phyloP scores from a whole-genome alignment of 129 eudicot genomes.

The Deinandra increscens region DNA sequence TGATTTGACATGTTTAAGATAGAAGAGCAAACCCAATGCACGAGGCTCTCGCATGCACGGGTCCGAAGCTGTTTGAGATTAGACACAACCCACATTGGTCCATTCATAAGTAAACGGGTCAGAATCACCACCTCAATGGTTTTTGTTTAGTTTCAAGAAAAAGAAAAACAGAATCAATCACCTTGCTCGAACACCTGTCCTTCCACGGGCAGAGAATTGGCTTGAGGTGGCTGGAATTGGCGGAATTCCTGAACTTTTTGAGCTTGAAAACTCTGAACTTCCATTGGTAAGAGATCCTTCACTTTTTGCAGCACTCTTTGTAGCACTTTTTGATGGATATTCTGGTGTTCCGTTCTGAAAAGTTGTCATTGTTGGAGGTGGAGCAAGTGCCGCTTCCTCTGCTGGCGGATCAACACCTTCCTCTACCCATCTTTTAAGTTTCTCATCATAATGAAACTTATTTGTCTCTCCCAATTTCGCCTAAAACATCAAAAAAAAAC shows the following conservation, averaged over 20 bases:
- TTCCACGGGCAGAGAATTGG: conserved; percentile 90
- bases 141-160: not conserved
- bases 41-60: no score
- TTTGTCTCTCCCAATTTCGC: conserved; percentile 87
- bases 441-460: conserved; percentile 85
- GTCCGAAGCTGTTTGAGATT: no score
- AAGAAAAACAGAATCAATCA: conserved; percentile 24
- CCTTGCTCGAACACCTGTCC: conserved; percentile 86
- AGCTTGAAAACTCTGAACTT: conserved; percentile 48
- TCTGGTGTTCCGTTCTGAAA: conserved; percentile 70
- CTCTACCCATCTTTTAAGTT: conserved; percentile 97
- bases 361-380: conserved; percentile 67
- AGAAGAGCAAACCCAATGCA: no score
- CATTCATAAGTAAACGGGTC: not conserved
- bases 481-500: conserved; percentile 32
- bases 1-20: not conserved
- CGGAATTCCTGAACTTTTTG: conserved; percentile 71
- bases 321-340: conserved; percentile 48
- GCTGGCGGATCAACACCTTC: conserved; percentile 91
- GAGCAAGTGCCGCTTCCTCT: conserved; percentile 76
- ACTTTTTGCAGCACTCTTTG: conserved; percentile 46
- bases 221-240: conserved; percentile 82
- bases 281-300: conserved; percentile 54
- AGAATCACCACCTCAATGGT: not conserved
- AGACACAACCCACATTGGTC: not conserved